Evolutionary conservation across 345 rosid genomes (phyloP).

Genomic region (Dimocarpus longan): DNA sequence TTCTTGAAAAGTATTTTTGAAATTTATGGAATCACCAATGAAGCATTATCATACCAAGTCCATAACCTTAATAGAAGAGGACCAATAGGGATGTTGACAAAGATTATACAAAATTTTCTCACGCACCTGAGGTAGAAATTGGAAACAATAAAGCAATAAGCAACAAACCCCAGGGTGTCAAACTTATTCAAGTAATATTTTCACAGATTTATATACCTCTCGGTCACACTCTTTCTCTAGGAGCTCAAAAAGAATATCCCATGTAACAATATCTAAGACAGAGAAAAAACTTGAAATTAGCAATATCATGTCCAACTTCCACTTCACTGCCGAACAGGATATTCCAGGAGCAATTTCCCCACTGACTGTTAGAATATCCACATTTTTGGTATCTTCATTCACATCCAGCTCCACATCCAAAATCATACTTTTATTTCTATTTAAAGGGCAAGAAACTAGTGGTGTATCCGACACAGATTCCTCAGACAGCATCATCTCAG

Average conservation of each 20-base stretch:
- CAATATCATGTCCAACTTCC: slow-evolving; percentile 85
- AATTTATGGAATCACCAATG: slow-evolving; percentile 18
- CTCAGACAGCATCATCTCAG: slow-evolving; percentile 34
- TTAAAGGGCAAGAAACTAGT: slow-evolving; percentile 30
- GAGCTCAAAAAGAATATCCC: slow-evolving; percentile 70
- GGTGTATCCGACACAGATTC: slow-evolving; percentile 43
- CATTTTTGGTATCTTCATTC: slow-evolving; percentile 55
- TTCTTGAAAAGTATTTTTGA: slow-evolving; percentile 6
- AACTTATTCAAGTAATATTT: slow-evolving; percentile 5
- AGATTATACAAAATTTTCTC: slow-evolving; percentile 61
- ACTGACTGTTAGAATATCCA: slow-evolving; percentile 48
- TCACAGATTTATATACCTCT: slow-evolving; percentile 52
- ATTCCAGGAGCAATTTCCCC: slow-evolving; percentile 47
- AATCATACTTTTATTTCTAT: slow-evolving; percentile 48
- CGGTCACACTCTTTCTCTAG: slow-evolving; percentile 61
- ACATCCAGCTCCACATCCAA: slow-evolving; percentile 84
- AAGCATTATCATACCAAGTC: slow-evolving; percentile 57
- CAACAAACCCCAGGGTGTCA: slow-evolving; percentile 20
- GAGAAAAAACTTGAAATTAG: slow-evolving; percentile 71
- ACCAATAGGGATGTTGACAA: slow-evolving; percentile 57
- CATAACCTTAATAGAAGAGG: slow-evolving; percentile 51
- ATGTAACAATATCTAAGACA: slow-evolving; percentile 48
- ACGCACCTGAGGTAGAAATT: slow-evolving; percentile 51
- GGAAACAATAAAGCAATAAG: slow-evolving; percentile 22
- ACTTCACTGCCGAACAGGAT: slow-evolving; percentile 50